phyloP scores from a whole-genome alignment of 352 stramenopile genomes.

The Pythium vanterpoolii region DNA sequence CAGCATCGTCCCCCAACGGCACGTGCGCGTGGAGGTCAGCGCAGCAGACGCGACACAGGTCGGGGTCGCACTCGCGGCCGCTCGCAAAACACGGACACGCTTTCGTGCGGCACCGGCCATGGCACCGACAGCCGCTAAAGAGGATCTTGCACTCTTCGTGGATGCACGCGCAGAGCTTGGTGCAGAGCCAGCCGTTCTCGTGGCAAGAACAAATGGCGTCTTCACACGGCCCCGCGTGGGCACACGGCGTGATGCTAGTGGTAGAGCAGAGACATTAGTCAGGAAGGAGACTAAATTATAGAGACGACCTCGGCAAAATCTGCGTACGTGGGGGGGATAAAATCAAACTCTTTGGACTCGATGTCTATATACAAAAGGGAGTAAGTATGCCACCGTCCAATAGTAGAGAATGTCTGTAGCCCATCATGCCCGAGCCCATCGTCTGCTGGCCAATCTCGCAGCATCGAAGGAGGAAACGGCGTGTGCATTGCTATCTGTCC shows the following conservation, averaged over 20 bases:
- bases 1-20: no score
- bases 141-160: slow-evolving; percentile 84
- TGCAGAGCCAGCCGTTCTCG: slow-evolving; percentile 87
- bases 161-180: slow-evolving; percentile 87
- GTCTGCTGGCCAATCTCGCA: slow-evolving; percentile 31
- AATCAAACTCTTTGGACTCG: slow-evolving; percentile 17
- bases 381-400: neutral
- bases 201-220: slow-evolving; percentile 86
- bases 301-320: no score
- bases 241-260: slow-evolving; percentile 76
- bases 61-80: slow-evolving; percentile 91
- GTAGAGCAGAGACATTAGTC: neutral
- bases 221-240: slow-evolving; percentile 83
- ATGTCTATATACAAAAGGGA: slow-evolving; percentile 10
- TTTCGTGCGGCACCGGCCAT: slow-evolving; percentile 80
- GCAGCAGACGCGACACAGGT: slow-evolving; percentile 86
- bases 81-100: slow-evolving; percentile 89
- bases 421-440: slow-evolving; percentile 10
- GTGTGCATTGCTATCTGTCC: slow-evolving; percentile 17
- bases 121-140: slow-evolving; percentile 87
- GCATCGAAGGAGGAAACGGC: slow-evolving; percentile 19
- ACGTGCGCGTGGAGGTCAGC: slow-evolving; percentile 35
- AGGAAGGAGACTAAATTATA: neutral
- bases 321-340: slow-evolving; percentile 17
- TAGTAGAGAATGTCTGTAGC: slow-evolving; percentile 16